Percentiles rank a stretch among this genome's conserved stretches.
Evolutionary conservation across 169 alveolate genomes (phyloP).

Genomic region (Plasmodium adleri): DNA sequence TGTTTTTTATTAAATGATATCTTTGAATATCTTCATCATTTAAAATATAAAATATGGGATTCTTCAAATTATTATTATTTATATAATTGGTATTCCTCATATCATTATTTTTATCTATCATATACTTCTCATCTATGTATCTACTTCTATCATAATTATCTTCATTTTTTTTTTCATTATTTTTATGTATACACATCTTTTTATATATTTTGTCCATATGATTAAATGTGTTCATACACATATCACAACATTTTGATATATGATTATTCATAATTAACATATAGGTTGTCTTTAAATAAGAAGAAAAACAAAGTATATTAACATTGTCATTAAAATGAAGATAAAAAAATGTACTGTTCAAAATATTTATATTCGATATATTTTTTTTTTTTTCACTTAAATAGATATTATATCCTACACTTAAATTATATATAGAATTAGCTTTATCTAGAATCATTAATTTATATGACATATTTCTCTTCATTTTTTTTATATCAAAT

Average conservation of each 20-base stretch:
- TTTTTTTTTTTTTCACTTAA: conserved; percentile 10
- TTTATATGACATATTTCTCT: conserved; percentile 12
- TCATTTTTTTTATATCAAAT: conserved; percentile 38
- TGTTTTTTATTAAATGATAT: too few relatives aligned
- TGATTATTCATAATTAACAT: conserved; percentile 1
- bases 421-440: conserved; percentile 11
- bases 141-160: too few relatives aligned
- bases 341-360: conserved; percentile 19
- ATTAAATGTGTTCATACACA: too few relatives aligned
- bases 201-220: too few relatives aligned
- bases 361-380: not conserved
- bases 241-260: not conserved
- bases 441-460: conserved; percentile 30
- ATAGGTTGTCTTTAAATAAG: conserved; percentile 21
- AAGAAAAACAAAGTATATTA: conserved; percentile 49
- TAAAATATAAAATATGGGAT: too few relatives aligned
- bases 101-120: too few relatives aligned
- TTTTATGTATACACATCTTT: too few relatives aligned
- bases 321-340: conserved; percentile 15
- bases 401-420: conserved; percentile 15
- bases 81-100: too few relatives aligned
- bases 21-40: too few relatives aligned
- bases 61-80: too few relatives aligned
- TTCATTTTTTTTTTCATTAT: too few relatives aligned
- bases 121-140: too few relatives aligned